phyloP scores from a whole-genome alignment of 2,329 filamentous ascomycete species.

The Diaporthe capsici region DNA sequence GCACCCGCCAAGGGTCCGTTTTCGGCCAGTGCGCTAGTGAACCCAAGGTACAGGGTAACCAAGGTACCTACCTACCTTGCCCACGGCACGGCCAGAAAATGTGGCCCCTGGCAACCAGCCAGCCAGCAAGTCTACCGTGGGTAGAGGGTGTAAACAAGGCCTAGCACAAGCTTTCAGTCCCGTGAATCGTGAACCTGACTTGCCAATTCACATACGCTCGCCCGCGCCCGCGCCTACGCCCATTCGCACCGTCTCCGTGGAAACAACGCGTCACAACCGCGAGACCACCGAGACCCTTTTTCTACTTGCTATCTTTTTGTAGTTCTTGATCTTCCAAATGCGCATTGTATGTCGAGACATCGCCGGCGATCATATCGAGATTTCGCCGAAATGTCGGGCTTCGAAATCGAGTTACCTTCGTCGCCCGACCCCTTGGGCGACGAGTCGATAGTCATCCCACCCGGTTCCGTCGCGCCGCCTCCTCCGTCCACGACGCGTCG shows the following conservation, averaged over 20 bases:
- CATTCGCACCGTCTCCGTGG: slow-evolving; percentile 27
- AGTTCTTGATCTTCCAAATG: slow-evolving; percentile 34
- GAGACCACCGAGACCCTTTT: neutral
- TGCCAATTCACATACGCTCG: slow-evolving; percentile 2
- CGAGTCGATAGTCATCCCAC: slow-evolving; percentile 52
- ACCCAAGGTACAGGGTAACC: neutral
- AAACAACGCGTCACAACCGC: slow-evolving; percentile 23
- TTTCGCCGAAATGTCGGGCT: slow-evolving; percentile 43
- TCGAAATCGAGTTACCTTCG: slow-evolving; percentile 49
- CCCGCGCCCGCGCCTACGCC: slow-evolving; percentile 17
- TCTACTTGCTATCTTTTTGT: neutral
- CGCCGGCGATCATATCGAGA: slow-evolving; percentile 43
- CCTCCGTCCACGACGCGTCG: slow-evolving; percentile 46
- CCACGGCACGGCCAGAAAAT: slow-evolving; percentile 21
- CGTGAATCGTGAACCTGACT: slow-evolving; percentile 23
- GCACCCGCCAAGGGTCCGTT: slow-evolving; percentile 9
- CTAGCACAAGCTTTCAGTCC: slow-evolving; percentile 9
- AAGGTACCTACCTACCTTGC: neutral
- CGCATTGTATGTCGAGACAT: slow-evolving; percentile 42
- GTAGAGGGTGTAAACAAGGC: slow-evolving; percentile 28
- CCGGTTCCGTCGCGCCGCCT: slow-evolving; percentile 32
- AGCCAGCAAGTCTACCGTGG: neutral
- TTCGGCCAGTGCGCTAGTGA: neutral
- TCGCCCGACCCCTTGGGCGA: slow-evolving; percentile 54
- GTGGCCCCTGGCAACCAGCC: slow-evolving; percentile 29